Conservation (phyloP, 2,329 filamentous ascomycete genomes). For the Paecilomyces formosus region DNA sequence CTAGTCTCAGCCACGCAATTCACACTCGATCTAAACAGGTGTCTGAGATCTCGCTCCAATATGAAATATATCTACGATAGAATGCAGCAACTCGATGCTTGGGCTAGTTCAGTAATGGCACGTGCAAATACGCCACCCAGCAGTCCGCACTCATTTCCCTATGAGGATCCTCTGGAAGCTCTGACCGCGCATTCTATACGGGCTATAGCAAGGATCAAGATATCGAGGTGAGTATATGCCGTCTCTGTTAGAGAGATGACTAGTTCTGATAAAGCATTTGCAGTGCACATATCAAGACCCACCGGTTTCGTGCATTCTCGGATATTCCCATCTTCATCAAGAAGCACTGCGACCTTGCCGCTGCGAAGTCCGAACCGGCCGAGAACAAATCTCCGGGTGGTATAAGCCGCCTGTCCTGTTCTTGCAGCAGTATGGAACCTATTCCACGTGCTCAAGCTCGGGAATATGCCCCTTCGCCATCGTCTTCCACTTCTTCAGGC, state of each 20-base stretch:
- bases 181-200: constrained; percentile 33
- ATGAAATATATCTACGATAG: constrained; percentile 32
- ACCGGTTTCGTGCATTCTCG: constrained; percentile 40
- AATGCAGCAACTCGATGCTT: constrained; percentile 35
- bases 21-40: constrained; percentile 33
- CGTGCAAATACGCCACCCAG: constrained; percentile 25
- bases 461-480: constrained; percentile 25
- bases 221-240: constrained; percentile 28
- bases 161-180: constrained; percentile 23
- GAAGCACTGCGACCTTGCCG: constrained; percentile 36
- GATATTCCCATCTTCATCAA: constrained; percentile 41
- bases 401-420: constrained; percentile 24
- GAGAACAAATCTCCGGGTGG: constrained; percentile 10
- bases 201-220: constrained; percentile 36
- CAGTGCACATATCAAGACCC: constrained; percentile 39
- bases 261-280: constrained; percentile 2
- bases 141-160: constrained; percentile 14
- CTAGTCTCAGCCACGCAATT: constrained; percentile 36
- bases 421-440: constrained; percentile 21
- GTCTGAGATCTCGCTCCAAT: constrained; percentile 25
- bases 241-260: neutral
- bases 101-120: constrained; percentile 28
- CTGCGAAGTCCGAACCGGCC: constrained; percentile 15
- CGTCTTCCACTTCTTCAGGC: constrained; percentile 24
- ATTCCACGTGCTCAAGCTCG: constrained; percentile 20